Percentiles rank a stretch among this genome's conserved stretches.
Evolutionary conservation across 2,329 filamentous ascomycete species (phyloP).

Genomic region (Niveomyces coronatus): DNA sequence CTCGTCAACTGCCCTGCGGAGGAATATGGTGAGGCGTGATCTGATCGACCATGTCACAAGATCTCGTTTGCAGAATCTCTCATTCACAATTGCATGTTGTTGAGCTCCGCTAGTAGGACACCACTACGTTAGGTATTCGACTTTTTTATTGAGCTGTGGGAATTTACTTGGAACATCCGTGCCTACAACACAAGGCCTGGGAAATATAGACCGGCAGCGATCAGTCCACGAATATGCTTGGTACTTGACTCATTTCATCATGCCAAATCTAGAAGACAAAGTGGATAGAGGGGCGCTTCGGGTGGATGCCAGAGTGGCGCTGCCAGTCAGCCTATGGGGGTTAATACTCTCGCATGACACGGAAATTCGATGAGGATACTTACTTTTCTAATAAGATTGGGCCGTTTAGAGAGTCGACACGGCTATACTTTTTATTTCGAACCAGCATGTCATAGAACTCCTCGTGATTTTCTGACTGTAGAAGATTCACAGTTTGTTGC

Average conservation of each 20-base stretch:
- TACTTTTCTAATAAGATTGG: conserved; percentile 88
- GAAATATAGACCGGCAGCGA: neutral
- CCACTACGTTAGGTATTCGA: too few relatives aligned
- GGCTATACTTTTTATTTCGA: conserved; percentile 85
- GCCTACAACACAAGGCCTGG: conserved; percentile 3
- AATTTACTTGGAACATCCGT: neutral
- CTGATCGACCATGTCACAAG: too few relatives aligned
- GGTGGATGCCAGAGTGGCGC: conserved; percentile 47
- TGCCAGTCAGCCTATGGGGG: conserved; percentile 44
- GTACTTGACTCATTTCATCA: conserved; percentile 35
- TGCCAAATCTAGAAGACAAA: conserved; percentile 66
- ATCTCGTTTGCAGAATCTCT: too few relatives aligned
- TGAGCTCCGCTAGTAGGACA: too few relatives aligned
- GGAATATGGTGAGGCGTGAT: too few relatives aligned
- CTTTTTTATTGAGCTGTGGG: neutral
- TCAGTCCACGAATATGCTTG: conserved; percentile 9
- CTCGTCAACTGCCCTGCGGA: too few relatives aligned
- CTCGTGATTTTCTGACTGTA: conserved; percentile 83
- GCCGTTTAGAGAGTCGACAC: conserved; percentile 85
- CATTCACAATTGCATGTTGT: too few relatives aligned
- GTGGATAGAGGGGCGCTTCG: conserved; percentile 57
- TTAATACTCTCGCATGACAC: conserved; percentile 15
- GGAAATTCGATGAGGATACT: conserved; percentile 14
- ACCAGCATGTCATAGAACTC: conserved; percentile 92
- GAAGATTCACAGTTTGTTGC: conserved; percentile 80